These are phyloP conservation scores for Hypoxylon sp. DNA, from an alignment of 2,329 filamentous ascomycete species.

Conservation along the genomic window DNA sequence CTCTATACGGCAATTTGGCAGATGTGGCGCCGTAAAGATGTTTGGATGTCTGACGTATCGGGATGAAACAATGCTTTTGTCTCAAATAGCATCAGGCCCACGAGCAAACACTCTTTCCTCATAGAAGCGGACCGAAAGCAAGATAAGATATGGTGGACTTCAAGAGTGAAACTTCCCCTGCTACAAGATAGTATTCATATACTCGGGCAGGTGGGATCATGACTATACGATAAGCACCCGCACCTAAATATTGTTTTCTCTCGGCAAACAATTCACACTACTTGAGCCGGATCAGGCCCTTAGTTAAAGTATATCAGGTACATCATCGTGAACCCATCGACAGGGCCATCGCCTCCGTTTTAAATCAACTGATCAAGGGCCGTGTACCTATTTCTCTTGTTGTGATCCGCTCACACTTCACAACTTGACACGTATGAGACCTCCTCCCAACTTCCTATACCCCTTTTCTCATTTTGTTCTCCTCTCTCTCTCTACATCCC, in stretches of 20 bases:
- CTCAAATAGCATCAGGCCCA: neutral
- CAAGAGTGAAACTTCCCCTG: neutral
- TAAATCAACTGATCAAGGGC: neutral
- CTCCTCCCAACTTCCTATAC: neutral
- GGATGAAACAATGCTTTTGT: slow-evolving; percentile 10
- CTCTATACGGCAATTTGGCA: neutral
- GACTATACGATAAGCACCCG: neutral
- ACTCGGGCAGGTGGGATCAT: neutral
- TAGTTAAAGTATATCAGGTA: neutral
- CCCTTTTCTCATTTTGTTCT: neutral
- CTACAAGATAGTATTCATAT: neutral
- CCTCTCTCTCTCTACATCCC: neutral
- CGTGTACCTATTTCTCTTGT: neutral
- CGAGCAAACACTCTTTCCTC: slow-evolving; percentile 7
- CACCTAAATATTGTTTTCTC: neutral
- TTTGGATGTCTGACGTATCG: neutral
- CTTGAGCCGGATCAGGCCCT: neutral
- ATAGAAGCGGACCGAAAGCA: neutral
- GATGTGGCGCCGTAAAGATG: neutral
- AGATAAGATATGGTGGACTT: neutral
- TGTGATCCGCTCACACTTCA: neutral
- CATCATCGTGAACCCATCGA: neutral
- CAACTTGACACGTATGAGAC: neutral
- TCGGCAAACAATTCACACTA: neutral
- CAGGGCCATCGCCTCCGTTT: neutral